These are phyloP conservation scores for Breynia disticha DNA, from an alignment of 441 rosid species.

Conservation along the genomic window DNA sequence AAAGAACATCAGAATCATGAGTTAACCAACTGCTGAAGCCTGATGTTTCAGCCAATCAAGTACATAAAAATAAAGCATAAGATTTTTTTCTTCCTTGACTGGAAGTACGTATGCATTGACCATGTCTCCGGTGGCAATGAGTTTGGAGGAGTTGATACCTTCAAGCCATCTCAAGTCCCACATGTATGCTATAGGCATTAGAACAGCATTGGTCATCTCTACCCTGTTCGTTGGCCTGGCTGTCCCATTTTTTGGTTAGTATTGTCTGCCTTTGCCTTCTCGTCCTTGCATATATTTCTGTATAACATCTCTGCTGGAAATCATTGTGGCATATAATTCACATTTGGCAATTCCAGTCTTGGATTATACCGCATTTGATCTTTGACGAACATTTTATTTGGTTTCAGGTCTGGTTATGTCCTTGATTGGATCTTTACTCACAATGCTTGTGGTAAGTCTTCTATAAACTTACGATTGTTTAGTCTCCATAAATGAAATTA, in stretches of 20 bases:
- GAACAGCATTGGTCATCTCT: conserved; percentile 60
- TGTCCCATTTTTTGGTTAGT: conserved; percentile 77
- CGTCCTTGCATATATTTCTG: no score
- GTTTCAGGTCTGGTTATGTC: conserved; percentile 80
- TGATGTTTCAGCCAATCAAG: neutral
- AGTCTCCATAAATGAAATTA: neutral
- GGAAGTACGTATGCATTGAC: conserved; percentile 65
- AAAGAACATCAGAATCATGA: no score
- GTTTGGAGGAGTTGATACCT: conserved; percentile 85
- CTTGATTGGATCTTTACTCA: conserved; percentile 79
- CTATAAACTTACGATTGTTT: neutral
- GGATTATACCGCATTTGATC: neutral
- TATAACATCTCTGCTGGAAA: no score
- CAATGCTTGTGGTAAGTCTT: conserved; percentile 84
- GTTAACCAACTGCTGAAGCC: no score
- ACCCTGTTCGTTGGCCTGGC: conserved; percentile 66
- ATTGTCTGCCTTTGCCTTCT: neutral
- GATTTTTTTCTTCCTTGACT: conserved; percentile 21
- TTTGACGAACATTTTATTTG: neutral
- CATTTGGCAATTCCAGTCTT: neutral
- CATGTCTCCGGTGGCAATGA: conserved; percentile 81
- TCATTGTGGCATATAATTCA: no score
- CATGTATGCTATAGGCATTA: conserved; percentile 44
- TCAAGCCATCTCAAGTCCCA: conserved; percentile 39
- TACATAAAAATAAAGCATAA: neutral